Evolutionary conservation across 345 rosid species (phyloP).

Genomic region (Eucalyptus victrix): DNA sequence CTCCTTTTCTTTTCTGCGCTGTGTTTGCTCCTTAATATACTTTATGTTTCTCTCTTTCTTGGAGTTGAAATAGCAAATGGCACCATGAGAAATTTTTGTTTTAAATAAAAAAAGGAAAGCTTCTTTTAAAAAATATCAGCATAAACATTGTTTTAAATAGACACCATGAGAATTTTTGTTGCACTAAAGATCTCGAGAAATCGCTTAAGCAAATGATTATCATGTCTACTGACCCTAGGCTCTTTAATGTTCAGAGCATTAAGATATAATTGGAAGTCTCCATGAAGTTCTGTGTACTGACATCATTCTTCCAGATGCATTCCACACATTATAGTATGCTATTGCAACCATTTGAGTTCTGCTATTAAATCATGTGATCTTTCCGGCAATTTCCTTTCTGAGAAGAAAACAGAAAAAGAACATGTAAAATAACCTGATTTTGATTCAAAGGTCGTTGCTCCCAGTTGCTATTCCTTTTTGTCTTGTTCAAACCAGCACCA

Average conservation of each 20-base stretch:
- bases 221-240: background rate
- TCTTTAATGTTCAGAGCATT: background rate
- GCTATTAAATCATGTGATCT: background rate
- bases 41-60: background rate
- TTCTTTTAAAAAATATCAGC: background rate
- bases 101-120: background rate
- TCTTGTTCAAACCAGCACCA: slow-evolving; percentile 87
- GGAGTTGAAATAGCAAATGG: background rate
- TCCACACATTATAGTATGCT: background rate
- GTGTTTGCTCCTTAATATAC: background rate
- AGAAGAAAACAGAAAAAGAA: background rate
- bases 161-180: background rate
- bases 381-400: background rate
- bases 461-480: slow-evolving; percentile 86
- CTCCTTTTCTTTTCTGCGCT: background rate
- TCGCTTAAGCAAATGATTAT: background rate
- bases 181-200: background rate
- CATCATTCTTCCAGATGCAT: background rate
- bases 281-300: background rate
- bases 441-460: slow-evolving; percentile 68
- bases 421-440: slow-evolving; percentile 36
- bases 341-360: background rate
- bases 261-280: background rate
- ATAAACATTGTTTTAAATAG: background rate
- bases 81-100: no score